These are phyloP conservation scores for Sambucus nigra DNA, from an alignment of 129 eudicot genomes.

Conservation along the genomic window DNA sequence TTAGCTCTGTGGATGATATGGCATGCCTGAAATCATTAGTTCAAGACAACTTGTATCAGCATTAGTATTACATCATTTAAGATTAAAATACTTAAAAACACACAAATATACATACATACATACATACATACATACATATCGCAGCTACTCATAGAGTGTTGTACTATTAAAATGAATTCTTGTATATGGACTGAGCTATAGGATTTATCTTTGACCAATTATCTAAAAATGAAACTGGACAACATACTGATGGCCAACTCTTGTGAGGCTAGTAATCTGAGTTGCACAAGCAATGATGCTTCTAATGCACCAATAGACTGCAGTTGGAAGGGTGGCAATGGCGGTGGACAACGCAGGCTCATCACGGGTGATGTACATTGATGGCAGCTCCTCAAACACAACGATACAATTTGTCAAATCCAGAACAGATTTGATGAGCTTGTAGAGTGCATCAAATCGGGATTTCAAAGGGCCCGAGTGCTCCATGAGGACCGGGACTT, in stretches of 20 bases:
- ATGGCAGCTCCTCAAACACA: conserved; percentile 56
- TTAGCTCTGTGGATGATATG: conserved; percentile 37
- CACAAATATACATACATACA: too few species aligned
- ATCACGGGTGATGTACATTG: conserved; percentile 36
- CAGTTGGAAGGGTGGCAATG: conserved; percentile 46
- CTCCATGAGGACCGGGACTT: conserved; percentile 53
- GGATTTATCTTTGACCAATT: too few species aligned
- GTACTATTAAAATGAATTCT: too few species aligned
- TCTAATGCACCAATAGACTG: conserved; percentile 72
- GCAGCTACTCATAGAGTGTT: too few species aligned
- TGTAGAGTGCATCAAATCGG: conserved; percentile 50
- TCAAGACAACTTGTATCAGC: too few species aligned
- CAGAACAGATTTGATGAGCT: conserved; percentile 39
- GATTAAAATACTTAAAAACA: too few species aligned
- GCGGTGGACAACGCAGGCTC: conserved; percentile 50
- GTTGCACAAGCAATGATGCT: conserved; percentile 60
- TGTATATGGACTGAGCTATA: too few species aligned
- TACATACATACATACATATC: too few species aligned
- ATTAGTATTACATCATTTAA: too few species aligned
- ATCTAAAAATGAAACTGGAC: too few species aligned
- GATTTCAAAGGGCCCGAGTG: conserved; percentile 35
- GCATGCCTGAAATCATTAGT: conserved; percentile 26
- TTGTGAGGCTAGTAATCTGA: conserved; percentile 50
- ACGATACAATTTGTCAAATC: conserved; percentile 50
- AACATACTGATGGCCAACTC: conserved; percentile 69